A percentile compares a stretch with the other conserved stretches of the same genome.
phyloP scores from a whole-genome alignment of 2,329 filamentous ascomycete genomes.

The Cytospora piceicola region DNA sequence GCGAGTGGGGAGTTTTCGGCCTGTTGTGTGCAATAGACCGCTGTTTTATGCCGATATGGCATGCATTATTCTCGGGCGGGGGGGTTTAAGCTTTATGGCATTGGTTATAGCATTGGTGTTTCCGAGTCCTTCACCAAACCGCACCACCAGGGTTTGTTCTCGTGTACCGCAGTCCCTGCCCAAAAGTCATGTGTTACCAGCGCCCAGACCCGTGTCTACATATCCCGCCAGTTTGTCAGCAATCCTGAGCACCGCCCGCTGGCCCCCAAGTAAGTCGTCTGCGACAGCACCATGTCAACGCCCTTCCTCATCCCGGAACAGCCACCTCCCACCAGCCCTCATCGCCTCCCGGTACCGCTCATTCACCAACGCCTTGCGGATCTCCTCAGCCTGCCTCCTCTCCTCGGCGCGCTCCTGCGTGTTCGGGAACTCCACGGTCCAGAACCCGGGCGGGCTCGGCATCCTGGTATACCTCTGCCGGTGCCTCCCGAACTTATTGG shows the following conservation, averaged over 20 bases:
- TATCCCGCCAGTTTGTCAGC: neutral
- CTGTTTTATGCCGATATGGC: too few species aligned
- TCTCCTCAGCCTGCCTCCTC: constrained; percentile 64
- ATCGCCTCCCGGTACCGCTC: constrained; percentile 82
- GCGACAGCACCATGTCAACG: constrained; percentile 12
- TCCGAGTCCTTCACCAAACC: neutral
- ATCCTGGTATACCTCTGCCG: constrained; percentile 72
- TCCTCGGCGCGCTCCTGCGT: constrained; percentile 79
- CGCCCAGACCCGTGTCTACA: neutral
- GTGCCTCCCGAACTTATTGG: constrained; percentile 78
- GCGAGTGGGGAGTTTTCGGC: too few species aligned
- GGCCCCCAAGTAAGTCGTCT: neutral
- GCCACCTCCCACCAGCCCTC: constrained; percentile 74
- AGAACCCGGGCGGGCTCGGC: constrained; percentile 82
- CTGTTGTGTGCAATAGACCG: too few species aligned
- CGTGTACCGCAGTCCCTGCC: neutral
- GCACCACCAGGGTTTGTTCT: neutral
- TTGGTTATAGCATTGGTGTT: too few species aligned
- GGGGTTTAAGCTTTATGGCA: too few species aligned
- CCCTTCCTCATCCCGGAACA: constrained; percentile 76
- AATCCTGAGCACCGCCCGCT: neutral
- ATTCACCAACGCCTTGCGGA: constrained; percentile 67
- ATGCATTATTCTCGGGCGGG: too few species aligned
- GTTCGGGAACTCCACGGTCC: constrained; percentile 84
- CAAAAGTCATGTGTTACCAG: neutral